Evolutionary conservation across 805 yeast species (phyloP).

Genomic region (Wickerhamomyces chaumierensis): DNA sequence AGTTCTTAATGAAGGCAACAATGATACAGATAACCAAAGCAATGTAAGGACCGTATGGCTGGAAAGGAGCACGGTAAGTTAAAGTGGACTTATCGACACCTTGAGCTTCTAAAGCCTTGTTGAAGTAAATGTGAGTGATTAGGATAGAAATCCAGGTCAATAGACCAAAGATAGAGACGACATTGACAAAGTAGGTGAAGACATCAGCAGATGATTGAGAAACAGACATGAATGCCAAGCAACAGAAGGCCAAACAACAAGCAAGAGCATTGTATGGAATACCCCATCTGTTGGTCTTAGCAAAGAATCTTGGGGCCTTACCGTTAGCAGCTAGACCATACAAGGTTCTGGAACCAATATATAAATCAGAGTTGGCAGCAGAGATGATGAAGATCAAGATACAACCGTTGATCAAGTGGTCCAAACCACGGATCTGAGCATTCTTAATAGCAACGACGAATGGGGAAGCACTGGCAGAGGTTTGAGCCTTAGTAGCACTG

Average conservation of each 20-base stretch:
- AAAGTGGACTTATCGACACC: slow-evolving; percentile 55
- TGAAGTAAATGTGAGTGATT: slow-evolving; percentile 58
- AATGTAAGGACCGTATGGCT: slow-evolving; percentile 61
- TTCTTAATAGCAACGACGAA: slow-evolving; percentile 61
- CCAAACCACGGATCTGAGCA: slow-evolving; percentile 54
- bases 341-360: slow-evolving; percentile 60
- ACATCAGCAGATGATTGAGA: slow-evolving; percentile 44
- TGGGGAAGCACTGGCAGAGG: slow-evolving; percentile 47
- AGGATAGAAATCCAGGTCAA: slow-evolving; percentile 64
- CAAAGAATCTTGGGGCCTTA: slow-evolving; percentile 46
- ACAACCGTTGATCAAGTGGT: slow-evolving; percentile 63
- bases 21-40: slow-evolving; percentile 41
- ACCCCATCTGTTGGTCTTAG: slow-evolving; percentile 42
- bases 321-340: slow-evolving; percentile 48
- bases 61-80: slow-evolving; percentile 61
- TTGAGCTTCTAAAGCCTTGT: slow-evolving; percentile 50
- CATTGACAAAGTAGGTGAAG: slow-evolving; percentile 63
- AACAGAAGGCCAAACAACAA: slow-evolving; percentile 48
- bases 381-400: slow-evolving; percentile 56
- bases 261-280: slow-evolving; percentile 51
- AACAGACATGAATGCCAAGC: slow-evolving; percentile 47
- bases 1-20: slow-evolving; percentile 66
- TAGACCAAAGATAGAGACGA: slow-evolving; percentile 65
- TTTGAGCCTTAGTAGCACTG: slow-evolving; percentile 11
- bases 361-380: slow-evolving; percentile 68